phyloP scores from a whole-genome alignment of 306 rosid genomes.

The Cicer cuneatum region DNA sequence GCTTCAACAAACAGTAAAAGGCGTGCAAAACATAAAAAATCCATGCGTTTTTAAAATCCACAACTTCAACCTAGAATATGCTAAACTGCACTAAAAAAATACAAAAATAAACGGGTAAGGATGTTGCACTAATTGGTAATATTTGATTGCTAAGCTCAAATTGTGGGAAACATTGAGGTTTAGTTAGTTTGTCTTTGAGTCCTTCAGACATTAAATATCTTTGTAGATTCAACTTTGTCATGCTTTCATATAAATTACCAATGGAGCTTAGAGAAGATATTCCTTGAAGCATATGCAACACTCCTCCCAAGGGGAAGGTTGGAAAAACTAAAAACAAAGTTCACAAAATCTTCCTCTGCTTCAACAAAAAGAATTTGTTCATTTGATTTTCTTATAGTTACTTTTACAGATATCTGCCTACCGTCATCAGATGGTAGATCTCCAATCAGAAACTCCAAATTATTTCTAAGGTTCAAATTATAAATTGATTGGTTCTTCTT shows the following conservation, averaged over 20 bases:
- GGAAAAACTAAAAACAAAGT: slow-evolving; percentile 27
- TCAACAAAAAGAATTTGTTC: not conserved
- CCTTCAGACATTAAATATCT: not conserved
- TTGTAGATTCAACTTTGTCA: not conserved
- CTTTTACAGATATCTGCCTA: not conserved
- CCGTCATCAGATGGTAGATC: not conserved
- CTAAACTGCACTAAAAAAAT: not conserved
- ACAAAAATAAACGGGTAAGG: not conserved
- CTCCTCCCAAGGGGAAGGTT: slow-evolving; percentile 31
- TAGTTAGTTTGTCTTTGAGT: not conserved
- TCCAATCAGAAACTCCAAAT: not conserved
- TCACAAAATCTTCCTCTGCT: not conserved
- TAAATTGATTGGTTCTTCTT: not conserved
- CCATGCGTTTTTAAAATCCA: too few relatives aligned
- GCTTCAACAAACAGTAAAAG: too few relatives aligned
- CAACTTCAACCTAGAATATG: too few relatives aligned
- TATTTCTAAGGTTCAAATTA: not conserved
- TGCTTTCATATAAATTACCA: not conserved
- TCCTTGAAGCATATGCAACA: slow-evolving; percentile 10
- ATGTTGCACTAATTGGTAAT: slow-evolving; percentile 22
- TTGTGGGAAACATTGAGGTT: not conserved
- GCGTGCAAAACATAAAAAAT: too few relatives aligned
- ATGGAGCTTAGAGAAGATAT: not conserved
- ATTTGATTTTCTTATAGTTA: slow-evolving; percentile 15
- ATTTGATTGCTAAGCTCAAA: not conserved